These are phyloP conservation scores for Epipyxis sp. DNA, from an alignment of 108 stramenopile species.

Conservation along the genomic window DNA sequence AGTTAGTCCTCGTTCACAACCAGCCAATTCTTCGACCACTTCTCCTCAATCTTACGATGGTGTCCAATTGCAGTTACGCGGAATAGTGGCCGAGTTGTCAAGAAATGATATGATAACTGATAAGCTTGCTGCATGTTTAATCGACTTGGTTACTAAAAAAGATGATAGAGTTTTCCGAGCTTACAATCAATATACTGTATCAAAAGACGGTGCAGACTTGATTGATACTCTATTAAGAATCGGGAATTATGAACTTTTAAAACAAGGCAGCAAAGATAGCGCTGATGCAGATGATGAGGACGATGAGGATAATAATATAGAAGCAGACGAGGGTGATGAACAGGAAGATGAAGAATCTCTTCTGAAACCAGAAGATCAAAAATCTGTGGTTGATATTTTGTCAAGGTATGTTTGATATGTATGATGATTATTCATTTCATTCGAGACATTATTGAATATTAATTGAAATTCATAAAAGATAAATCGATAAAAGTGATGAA, in stretches of 20 bases:
- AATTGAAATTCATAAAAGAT: too few relatives aligned
- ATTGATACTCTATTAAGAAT: neutral
- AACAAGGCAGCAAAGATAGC: too few relatives aligned
- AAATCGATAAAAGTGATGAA: too few relatives aligned
- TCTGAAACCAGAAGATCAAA: too few relatives aligned
- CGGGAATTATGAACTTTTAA: too few relatives aligned
- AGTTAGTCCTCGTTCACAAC: neutral
- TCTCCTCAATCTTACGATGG: neutral
- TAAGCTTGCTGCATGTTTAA: neutral
- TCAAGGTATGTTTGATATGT: too few relatives aligned
- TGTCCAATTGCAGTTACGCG: neutral
- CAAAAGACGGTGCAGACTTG: neutral
- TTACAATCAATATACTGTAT: neutral
- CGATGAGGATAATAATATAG: neutral
- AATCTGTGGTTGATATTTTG: neutral
- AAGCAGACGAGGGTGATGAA: too few relatives aligned
- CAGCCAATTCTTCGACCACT: neutral
- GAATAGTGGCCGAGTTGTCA: neutral
- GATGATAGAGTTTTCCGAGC: neutral
- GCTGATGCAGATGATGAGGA: slow-evolving; percentile 4
- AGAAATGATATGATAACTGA: slow-evolving; percentile 1
- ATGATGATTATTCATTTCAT: too few relatives aligned
- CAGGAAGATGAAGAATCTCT: too few relatives aligned
- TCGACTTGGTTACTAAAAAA: neutral
- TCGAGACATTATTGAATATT: too few relatives aligned